Base-by-base conservation (phyloP, 192 early-diverging fungal genomes). In the Linnemannia hyalina region DNA sequence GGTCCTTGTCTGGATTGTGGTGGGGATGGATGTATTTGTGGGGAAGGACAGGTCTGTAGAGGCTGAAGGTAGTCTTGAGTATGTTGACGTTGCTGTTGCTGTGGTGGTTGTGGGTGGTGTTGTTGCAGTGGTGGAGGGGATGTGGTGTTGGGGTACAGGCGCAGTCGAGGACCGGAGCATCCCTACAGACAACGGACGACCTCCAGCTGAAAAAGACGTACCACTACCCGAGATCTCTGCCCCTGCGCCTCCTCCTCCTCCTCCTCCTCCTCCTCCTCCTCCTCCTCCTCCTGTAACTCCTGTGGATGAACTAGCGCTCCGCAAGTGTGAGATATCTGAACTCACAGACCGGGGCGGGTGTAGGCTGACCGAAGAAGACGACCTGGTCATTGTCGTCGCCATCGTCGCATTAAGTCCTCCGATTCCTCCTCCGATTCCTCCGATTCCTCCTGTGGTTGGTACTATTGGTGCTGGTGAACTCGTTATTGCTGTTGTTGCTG, bases 1-100 rank as follows among this genome's bases (percentile, higher is more conserved):
- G 16, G 76, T 81, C 18, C 84, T 52, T 22, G 80, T 78, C 22
- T 77, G 74, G 41, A 80, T 35, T 15, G 54, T 13, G 0, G 47
- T 20, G 41, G 8, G 6, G n/a, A 8, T 57, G 55, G 6, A 6
- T 1, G 55, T 57, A 6, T 42, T 20, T 7, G 70, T 20, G 41
- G 42, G 68, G 13, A 22, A 65, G 11, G 63, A 32, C 13, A 13
- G 63, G 20, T n/a, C 23, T 65, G 63, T 13, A 23, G 5, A 4
- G 13, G 13, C 18, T 65, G n/a, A 29, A 32, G 11, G 9, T 2
- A 65, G 60, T 15, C 26, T 3, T 65, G 73, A 23, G 22, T 20
- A 10, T 11, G n/a, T 23, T 20, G 32, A n/a, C 29, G 26, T 38
- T 47, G 29, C 26, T 41, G 65, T 7, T 44, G 29, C 35, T 29